Evolutionary conservation across 257 asterid species (phyloP).

Genomic region (Ilex aquifolium): DNA sequence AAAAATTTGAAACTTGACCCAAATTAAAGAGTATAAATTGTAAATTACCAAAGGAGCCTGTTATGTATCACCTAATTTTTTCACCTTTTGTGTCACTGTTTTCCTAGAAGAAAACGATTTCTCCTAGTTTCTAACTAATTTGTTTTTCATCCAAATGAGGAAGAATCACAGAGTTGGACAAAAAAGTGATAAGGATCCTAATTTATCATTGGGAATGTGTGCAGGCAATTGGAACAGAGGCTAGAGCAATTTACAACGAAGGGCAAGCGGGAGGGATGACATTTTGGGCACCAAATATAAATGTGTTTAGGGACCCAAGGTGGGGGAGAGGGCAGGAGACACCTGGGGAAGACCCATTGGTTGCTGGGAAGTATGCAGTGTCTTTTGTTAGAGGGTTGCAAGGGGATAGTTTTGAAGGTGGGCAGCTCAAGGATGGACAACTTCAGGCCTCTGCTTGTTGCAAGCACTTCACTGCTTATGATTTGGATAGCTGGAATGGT

Average conservation of each 20-base stretch:
- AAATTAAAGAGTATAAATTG: too few species aligned
- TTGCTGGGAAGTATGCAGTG: conserved; percentile 23
- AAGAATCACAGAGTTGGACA: too few species aligned
- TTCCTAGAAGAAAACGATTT: too few species aligned
- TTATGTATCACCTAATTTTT: too few species aligned
- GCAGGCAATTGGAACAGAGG: conserved; percentile 36
- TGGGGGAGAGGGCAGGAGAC: conserved; percentile 49
- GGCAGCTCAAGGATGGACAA: conserved; percentile 29
- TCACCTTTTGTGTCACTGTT: too few species aligned
- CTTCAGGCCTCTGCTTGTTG: conserved; percentile 76
- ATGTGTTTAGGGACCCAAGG: conserved; percentile 38
- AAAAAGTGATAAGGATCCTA: background rate
- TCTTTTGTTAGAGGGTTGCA: conserved; percentile 70
- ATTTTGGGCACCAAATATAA: conserved; percentile 41
- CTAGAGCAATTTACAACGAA: conserved; percentile 31
- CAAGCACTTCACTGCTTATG: conserved; percentile 73
- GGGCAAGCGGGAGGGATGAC: conserved; percentile 38
- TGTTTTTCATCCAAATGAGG: too few species aligned
- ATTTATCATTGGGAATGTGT: background rate
- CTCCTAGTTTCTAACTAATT: too few species aligned
- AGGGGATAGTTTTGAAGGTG: conserved; percentile 66
- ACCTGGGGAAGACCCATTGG: conserved; percentile 35
- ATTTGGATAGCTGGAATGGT: conserved; percentile 68
- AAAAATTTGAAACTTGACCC: too few species aligned
- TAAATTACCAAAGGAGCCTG: too few species aligned